Percentiles rank a stretch among this genome's conserved stretches.
These are phyloP conservation scores for Centaurea solstitialis DNA, from an alignment of 129 eudicot genomes.

Conservation along the genomic window DNA sequence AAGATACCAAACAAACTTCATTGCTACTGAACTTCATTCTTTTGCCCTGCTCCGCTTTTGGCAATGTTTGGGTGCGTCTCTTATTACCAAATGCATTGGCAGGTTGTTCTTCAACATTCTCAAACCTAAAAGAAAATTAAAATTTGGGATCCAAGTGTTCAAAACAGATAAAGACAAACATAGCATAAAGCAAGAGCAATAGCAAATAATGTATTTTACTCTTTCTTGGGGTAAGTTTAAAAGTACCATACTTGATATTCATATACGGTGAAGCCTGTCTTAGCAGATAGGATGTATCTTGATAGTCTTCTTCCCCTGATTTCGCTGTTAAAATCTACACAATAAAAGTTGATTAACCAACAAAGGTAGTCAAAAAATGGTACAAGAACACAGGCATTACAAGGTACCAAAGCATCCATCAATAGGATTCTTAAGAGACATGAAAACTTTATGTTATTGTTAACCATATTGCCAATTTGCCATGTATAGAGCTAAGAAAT, in stretches of 20 bases:
- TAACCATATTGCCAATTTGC: slow-evolving; percentile 7
- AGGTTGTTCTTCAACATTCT: slow-evolving; percentile 52
- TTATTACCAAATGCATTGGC: slow-evolving; percentile 40
- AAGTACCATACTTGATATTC: slow-evolving; percentile 61
- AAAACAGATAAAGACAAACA: background rate
- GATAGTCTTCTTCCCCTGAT: slow-evolving; percentile 82
- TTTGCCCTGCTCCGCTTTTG: slow-evolving; percentile 54
- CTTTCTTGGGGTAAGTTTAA: background rate
- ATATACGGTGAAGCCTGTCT: slow-evolving; percentile 85
- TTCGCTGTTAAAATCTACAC: slow-evolving; percentile 80
- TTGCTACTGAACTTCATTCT: slow-evolving; percentile 47
- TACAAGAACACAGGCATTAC: background rate
- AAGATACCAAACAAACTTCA: slow-evolving; percentile 42
- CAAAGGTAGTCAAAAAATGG: background rate
- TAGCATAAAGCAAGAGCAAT: background rate
- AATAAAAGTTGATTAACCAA: slow-evolving; percentile 10
- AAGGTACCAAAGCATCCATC: background rate
- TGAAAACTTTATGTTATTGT: background rate
- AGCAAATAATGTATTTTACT: background rate
- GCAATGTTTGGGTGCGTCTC: slow-evolving; percentile 53
- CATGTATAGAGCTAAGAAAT: background rate
- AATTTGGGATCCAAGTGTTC: slow-evolving; percentile 8
- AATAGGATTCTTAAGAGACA: background rate
- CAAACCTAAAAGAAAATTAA: slow-evolving; percentile 46
- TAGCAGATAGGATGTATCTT: slow-evolving; percentile 72